These are phyloP conservation scores for Flaveria brownii DNA, from an alignment of 129 eudicot species.

Conservation along the genomic window DNA sequence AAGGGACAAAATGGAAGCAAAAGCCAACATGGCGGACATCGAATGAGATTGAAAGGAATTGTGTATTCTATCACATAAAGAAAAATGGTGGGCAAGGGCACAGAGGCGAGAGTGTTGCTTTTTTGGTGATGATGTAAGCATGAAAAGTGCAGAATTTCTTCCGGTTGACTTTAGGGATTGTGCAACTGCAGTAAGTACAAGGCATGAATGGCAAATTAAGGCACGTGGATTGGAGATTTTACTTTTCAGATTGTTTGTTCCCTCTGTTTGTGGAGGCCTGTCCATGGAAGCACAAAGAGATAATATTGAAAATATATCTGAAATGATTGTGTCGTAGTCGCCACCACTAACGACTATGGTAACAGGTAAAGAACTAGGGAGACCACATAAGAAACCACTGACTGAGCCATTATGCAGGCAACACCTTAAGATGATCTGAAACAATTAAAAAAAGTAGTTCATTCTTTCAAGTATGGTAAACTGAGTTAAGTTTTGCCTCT, in stretches of 20 bases:
- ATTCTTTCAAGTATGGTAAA: neutral
- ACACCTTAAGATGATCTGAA: slow-evolving; percentile 84
- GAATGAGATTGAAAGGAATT: slow-evolving; percentile 68
- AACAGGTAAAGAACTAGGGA: slow-evolving; percentile 81
- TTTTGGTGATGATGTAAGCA: slow-evolving; percentile 78
- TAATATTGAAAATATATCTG: slow-evolving; percentile 77
- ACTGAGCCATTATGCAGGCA: slow-evolving; percentile 64
- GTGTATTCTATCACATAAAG: slow-evolving; percentile 63
- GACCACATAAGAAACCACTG: slow-evolving; percentile 72
- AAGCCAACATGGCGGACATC: slow-evolving; percentile 89
- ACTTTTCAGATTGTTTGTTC: slow-evolving; percentile 46
- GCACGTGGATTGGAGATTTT: slow-evolving; percentile 53
- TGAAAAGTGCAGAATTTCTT: slow-evolving; percentile 73
- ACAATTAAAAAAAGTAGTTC: slow-evolving; percentile 11
- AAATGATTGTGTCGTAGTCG: slow-evolving; percentile 77
- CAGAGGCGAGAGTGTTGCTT: slow-evolving; percentile 83
- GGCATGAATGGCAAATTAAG: slow-evolving; percentile 67
- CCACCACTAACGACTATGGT: slow-evolving; percentile 89
- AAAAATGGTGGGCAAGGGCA: slow-evolving; percentile 73
- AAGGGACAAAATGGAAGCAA: slow-evolving; percentile 79
- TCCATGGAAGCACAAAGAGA: slow-evolving; percentile 67
- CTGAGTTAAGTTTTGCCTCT: neutral
- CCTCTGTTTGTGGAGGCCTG: slow-evolving; percentile 56
- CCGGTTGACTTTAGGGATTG: slow-evolving; percentile 80
- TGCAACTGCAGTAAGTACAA: slow-evolving; percentile 71